A percentile compares a stretch with the other conserved stretches of the same genome.
Conservation (phyloP, 371 early-diverging fungal genomes). For the Coemansia sp. region DNA sequence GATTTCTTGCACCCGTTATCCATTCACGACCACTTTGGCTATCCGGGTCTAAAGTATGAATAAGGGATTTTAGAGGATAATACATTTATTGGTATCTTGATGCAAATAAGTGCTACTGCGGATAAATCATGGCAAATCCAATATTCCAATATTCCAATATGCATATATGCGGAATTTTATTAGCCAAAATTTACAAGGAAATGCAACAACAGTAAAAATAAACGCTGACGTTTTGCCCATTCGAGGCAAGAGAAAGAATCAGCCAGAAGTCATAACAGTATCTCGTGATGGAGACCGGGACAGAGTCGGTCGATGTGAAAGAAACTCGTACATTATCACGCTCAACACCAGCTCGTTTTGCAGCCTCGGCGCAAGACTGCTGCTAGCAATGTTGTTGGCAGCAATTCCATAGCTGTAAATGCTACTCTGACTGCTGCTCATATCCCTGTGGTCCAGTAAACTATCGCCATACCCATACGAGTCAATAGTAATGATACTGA, state of each 20-base stretch:
- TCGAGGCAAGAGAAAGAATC: not conserved
- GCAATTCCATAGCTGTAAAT: not conserved
- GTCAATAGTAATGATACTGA: constrained; percentile 21
- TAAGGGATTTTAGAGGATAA: not conserved
- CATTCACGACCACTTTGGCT: constrained; percentile 21
- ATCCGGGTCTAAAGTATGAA: constrained; percentile 26
- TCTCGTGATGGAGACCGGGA: constrained; percentile 37
- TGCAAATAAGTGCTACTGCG: too few relatives aligned
- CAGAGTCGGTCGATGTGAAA: constrained; percentile 26
- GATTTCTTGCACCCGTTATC: constrained; percentile 5
- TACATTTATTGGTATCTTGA: not conserved
- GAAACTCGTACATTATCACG: constrained; percentile 40
- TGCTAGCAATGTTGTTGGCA: not conserved
- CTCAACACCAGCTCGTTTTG: constrained; percentile 36
- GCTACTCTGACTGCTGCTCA: constrained; percentile 6
- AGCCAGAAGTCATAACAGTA: constrained; percentile 22
- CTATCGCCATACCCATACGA: constrained; percentile 10
- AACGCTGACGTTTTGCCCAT: too few relatives aligned
- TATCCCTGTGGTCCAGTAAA: not conserved
- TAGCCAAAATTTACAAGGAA: constrained; percentile 8
- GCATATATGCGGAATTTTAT: too few relatives aligned
- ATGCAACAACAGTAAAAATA: not conserved
- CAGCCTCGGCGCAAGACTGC: constrained; percentile 10
- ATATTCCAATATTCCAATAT: too few relatives aligned
- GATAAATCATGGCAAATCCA: too few relatives aligned